A percentile compares a stretch with the other conserved stretches of the same genome.
Evolutionary conservation across 768 basidiomycete species (phyloP).

Genomic region (Nidularia sp.): DNA sequence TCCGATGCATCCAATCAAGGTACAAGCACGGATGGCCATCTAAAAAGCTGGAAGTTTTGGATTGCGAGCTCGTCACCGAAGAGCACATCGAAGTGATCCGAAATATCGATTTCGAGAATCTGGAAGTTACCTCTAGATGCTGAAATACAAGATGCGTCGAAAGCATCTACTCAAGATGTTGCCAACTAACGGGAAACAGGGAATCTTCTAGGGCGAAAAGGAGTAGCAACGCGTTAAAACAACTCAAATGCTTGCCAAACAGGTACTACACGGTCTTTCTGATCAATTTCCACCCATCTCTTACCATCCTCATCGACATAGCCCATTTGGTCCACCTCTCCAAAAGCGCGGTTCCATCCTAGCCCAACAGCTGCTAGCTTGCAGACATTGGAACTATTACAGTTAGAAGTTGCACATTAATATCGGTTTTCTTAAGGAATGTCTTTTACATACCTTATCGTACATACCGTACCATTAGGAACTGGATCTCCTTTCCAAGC

Average conservation of each 20-base stretch:
- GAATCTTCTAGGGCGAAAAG: too few relatives aligned
- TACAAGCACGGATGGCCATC: not conserved
- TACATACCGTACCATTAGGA: slow-evolving; percentile 54
- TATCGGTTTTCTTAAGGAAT: not conserved
- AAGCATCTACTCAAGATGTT: too few relatives aligned
- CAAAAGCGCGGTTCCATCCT: slow-evolving; percentile 64
- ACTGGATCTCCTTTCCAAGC: slow-evolving; percentile 31
- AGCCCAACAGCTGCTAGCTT: slow-evolving; percentile 54
- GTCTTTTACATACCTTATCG: slow-evolving; percentile 40
- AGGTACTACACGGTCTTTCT: slow-evolving; percentile 49
- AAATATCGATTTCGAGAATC: not conserved
- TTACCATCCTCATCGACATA: slow-evolving; percentile 37
- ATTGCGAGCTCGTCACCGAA: not conserved
- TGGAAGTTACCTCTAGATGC: not conserved
- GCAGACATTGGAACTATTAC: slow-evolving; percentile 55
- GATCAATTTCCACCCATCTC: slow-evolving; percentile 67
- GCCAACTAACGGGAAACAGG: too few relatives aligned
- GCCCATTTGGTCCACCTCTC: slow-evolving; percentile 42
- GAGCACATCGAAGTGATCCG: not conserved
- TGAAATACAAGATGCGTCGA: too few relatives aligned
- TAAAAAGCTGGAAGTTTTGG: not conserved
- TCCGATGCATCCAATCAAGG: not conserved
- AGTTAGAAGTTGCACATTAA: too few relatives aligned
- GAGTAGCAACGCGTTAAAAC: slow-evolving; percentile 22
- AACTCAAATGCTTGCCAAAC: slow-evolving; percentile 58